Base-by-base conservation (phyloP, 2,329 filamentous ascomycete genomes). In the Aspergillus candidus region DNA sequence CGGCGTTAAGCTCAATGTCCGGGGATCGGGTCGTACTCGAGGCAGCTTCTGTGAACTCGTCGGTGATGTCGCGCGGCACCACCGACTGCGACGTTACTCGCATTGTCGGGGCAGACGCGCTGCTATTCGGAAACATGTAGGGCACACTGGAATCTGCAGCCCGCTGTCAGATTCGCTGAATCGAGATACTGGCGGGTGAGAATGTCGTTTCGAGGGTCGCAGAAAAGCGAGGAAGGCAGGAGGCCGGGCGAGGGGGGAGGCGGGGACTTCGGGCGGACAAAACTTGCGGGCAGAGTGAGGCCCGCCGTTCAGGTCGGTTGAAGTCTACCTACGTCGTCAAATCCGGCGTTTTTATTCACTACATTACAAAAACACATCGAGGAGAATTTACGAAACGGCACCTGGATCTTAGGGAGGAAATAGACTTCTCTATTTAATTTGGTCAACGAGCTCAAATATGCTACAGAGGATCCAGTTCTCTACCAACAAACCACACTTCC, bases 1-100 rank as follows among this genome's bases (percentile, higher is more conserved):
- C 4, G 12, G 13, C 12, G 22, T 35, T 27, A 11, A 33, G 39
- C 32, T 17, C 17, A 18, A 18, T 32, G 14, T 34, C 6, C 13
- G 17, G 13, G 27, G 7, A 12, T 32, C 35, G 27, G 30, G 32
- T 40, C 40, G 54, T 50, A 79, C 77, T 72, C 34, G 66, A 70
- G 40, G 75, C 73, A 45, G 77, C 76, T 47, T 64, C 58, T 11
- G 69, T 72, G 53, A 80, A 80, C 52, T 73, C 70, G 32, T 69
- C 68, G n/a, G 77, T 80, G 51, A 80, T 76, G 59, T 81, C 75
- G 54, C 68, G 66, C 46, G 65, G 63, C 35, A 56, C 57, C 47
- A 71, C 64, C 40, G 63, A 65, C 38, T 68, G 63, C 49, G 65
- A 58, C 47, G 57, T 48, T 29, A 56, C 53, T 53, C 61, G 61